These are phyloP conservation scores for Exophiala sideris DNA, from an alignment of 2,329 filamentous ascomycete species.

Conservation along the genomic window DNA sequence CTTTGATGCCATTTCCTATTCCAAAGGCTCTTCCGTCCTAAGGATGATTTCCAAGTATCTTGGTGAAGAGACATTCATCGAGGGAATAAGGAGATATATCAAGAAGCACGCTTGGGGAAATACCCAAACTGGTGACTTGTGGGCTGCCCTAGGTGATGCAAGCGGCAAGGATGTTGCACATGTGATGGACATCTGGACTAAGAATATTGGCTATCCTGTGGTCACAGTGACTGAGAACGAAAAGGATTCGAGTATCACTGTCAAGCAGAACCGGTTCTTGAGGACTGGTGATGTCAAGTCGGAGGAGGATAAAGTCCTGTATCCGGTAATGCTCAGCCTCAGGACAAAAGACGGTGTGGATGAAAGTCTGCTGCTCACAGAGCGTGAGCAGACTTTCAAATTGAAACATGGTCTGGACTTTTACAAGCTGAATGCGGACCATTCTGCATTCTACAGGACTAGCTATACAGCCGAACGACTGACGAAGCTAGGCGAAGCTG, in stretches of 20 bases:
- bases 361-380: constrained; percentile 67
- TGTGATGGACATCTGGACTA: constrained; percentile 95
- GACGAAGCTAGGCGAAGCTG: constrained; percentile 81
- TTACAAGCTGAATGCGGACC: constrained; percentile 95
- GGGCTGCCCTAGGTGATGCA: constrained; percentile 80
- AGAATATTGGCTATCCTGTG: constrained; percentile 91
- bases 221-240: constrained; percentile 78
- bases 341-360: constrained; percentile 80
- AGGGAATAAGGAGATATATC: constrained; percentile 84
- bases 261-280: constrained; percentile 94
- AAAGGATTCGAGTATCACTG: constrained; percentile 67
- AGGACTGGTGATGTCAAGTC: constrained; percentile 89
- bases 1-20: constrained; percentile 96
- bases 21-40: constrained; percentile 91
- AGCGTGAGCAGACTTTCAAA: constrained; percentile 74
- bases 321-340: constrained; percentile 83
- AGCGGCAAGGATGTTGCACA: constrained; percentile 87
- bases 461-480: constrained; percentile 81
- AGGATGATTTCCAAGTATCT: constrained; percentile 97
- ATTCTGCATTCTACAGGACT: constrained; percentile 88
- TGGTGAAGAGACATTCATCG: constrained; percentile 87
- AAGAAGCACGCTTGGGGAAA: constrained; percentile 97
- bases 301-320: constrained; percentile 84
- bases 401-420: constrained; percentile 72
- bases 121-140: constrained; percentile 85